Base-by-base conservation (phyloP, 2,329 filamentous ascomycete genomes). In the Cladosporium phlei region DNA sequence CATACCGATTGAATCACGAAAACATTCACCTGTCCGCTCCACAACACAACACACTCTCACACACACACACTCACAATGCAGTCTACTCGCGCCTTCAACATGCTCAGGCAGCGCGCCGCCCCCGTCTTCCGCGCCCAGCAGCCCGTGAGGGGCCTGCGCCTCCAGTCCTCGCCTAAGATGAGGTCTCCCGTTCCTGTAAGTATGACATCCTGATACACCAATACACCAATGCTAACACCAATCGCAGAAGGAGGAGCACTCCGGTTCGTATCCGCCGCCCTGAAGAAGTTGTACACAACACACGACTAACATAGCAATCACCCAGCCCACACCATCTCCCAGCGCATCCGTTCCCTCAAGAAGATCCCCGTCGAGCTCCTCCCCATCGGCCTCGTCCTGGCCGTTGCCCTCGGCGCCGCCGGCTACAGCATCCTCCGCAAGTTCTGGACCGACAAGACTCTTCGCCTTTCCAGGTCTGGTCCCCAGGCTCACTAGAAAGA, bases 301-400 rank as follows among this genome's bases (percentile, higher is more conserved):
- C 17, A 34, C 10, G 19, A 29, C 45, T 34, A 48, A 55, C 46
- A 50, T 47, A 49, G 38, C 30, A 22, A 11, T 22, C n/a, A n/a
- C n/a, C 57, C 60, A 98, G 93, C 88, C 68, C 93, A 97, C 76
- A 96, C 91, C 63, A 82, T 97, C 71, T 95, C 91, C 58, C 93
- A 97, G 77, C 88, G 91, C 68, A 78, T 98, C 63, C 86, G 90
- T 68, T 85, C 82, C 67, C 78, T 96, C 65, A 90, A 86, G 79
- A 83, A 83, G 73, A 85, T 97, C 66, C 93, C 93, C 59, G 82
- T 88, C 59, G 93, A 98, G 79, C 79, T 98, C 79, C 82, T 90
- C 60, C 93, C 93, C 65, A 85, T 98, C 61, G 90, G 90, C 69
- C 73, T 93, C 59, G 93, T 97, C 71, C 83, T 97, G 64, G 80